Conservation (phyloP, 257 asterid species). For the Ligustrum vulgare region DNA sequence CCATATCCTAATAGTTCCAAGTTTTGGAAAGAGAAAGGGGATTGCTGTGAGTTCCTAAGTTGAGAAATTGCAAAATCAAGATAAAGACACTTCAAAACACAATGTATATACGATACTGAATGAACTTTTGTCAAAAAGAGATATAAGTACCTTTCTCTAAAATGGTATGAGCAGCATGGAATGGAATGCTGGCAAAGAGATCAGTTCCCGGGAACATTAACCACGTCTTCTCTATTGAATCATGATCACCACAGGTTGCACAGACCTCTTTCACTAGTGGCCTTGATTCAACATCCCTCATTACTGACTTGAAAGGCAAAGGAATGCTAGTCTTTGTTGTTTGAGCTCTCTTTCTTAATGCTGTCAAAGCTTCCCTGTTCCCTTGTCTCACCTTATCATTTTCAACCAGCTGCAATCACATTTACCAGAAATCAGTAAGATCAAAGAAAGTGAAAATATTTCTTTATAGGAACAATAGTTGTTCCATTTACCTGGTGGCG, state of each 20-base stretch:
- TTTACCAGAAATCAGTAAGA: conserved; percentile 9
- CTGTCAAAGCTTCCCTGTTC: conserved; percentile 85
- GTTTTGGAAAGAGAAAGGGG: no score
- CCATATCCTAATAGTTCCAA: no score
- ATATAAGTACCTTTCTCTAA: conserved; percentile 65
- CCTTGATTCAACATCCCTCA: conserved; percentile 71
- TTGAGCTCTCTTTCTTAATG: conserved; percentile 71
- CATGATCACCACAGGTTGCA: conserved; percentile 78
- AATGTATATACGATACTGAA: not conserved
- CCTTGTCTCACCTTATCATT: conserved; percentile 78
- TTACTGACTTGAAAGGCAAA: conserved; percentile 72
- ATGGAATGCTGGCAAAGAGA: conserved; percentile 63
- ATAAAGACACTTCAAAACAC: not conserved
- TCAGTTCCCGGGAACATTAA: conserved; percentile 84
- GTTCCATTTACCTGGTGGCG: conserved; percentile 68
- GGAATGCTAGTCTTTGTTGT: conserved; percentile 69
- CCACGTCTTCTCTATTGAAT: conserved; percentile 68
- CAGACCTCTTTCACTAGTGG: conserved; percentile 85
- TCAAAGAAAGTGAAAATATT: conserved; percentile 3
- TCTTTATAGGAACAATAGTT: conserved; percentile 8
- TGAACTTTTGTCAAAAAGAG: not conserved
- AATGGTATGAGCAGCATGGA: conserved; percentile 95
- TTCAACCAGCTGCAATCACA: conserved; percentile 68
- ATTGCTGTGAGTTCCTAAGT: no score
- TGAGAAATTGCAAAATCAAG: no score